Conservation (phyloP, 2,329 filamentous ascomycete genomes). For the Plectosphaerella cucumerina region DNA sequence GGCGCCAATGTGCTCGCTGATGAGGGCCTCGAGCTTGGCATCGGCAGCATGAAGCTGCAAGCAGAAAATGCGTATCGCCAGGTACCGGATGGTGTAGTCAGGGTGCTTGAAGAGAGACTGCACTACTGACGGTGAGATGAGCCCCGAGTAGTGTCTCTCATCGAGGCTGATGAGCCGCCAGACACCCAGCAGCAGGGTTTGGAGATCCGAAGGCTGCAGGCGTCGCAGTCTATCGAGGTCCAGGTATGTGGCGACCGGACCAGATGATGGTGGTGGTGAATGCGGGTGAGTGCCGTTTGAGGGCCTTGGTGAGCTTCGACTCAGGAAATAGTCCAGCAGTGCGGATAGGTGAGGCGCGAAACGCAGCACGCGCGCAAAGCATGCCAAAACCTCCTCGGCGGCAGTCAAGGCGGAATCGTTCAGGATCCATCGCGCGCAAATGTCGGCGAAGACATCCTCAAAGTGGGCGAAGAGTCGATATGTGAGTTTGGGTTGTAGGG, state of each 20-base stretch:
- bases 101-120: constrained; percentile 63
- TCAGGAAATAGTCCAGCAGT: constrained; percentile 54
- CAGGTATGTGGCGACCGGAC: constrained; percentile 1
- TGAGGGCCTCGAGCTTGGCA: constrained; percentile 67
- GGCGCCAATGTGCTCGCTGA: constrained; percentile 59
- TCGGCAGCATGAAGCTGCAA: constrained; percentile 78
- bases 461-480: constrained; percentile 71
- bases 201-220: constrained; percentile 16
- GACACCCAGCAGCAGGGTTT: constrained; percentile 56
- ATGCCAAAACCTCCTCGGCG: constrained; percentile 53
- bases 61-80: constrained; percentile 78
- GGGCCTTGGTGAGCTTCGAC: constrained; percentile 14
- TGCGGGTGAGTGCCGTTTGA: constrained; percentile 7
- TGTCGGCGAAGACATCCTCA: constrained; percentile 71
- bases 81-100: constrained; percentile 63
- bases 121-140: constrained; percentile 63
- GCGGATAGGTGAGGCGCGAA: constrained; percentile 76
- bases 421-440: constrained; percentile 75
- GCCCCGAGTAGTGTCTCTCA: constrained; percentile 58
- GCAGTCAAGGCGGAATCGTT: constrained; percentile 31
- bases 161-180: constrained; percentile 81
- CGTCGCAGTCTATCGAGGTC: constrained; percentile 4
- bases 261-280: not conserved
- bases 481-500: constrained; percentile 67
- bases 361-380: constrained; percentile 76